Percentiles rank a stretch among this genome's conserved stretches.
Evolutionary conservation across 2,329 filamentous ascomycete species (phyloP).

Genomic region (Pseudodiploospora longispora): DNA sequence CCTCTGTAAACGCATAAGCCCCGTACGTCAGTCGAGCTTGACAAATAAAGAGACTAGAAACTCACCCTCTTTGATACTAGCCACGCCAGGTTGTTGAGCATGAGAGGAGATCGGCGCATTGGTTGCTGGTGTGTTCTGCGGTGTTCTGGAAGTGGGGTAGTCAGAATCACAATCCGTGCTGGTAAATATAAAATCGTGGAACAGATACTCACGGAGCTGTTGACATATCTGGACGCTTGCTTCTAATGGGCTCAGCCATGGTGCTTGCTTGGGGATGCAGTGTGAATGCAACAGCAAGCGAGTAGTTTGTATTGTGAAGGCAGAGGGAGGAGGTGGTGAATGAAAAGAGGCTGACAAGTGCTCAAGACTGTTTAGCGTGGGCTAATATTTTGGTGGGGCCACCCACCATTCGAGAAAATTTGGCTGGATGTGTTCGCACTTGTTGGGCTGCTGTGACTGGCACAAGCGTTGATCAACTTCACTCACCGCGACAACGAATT

Average conservation of each 20-base stretch:
- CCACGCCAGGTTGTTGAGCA: conserved; percentile 87
- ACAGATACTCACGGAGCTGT: conserved; percentile 48
- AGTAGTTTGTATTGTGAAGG: conserved; percentile 12
- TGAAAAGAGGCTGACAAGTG: conserved; percentile 21
- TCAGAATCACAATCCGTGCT: conserved; percentile 21
- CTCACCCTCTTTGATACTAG: conserved; percentile 96
- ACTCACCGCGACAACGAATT: conserved; percentile 6
- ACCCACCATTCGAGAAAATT: conserved; percentile 27
- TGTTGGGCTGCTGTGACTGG: conserved; percentile 19
- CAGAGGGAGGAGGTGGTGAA: conserved; percentile 21
- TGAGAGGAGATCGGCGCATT: conserved; percentile 97
- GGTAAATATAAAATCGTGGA: neutral
- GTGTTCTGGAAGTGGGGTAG: conserved; percentile 61
- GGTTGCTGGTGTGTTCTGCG: conserved; percentile 93
- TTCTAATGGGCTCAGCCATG: conserved; percentile 58
- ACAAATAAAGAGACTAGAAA: conserved; percentile 14
- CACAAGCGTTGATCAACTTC: conserved; percentile 8
- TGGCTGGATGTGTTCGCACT: conserved; percentile 22
- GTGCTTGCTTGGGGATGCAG: conserved; percentile 24
- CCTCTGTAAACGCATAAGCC: conserved; percentile 51
- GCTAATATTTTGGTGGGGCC: conserved; percentile 32
- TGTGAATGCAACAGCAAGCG: conserved; percentile 16
- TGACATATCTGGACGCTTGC: conserved; percentile 49
- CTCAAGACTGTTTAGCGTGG: conserved; percentile 26
- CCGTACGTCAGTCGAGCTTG: conserved; percentile 11